Evolutionary conservation across 306 rosid species (phyloP), one percentile per base, ranked within the genome.

Genomic region (Acacia confusa): DNA sequence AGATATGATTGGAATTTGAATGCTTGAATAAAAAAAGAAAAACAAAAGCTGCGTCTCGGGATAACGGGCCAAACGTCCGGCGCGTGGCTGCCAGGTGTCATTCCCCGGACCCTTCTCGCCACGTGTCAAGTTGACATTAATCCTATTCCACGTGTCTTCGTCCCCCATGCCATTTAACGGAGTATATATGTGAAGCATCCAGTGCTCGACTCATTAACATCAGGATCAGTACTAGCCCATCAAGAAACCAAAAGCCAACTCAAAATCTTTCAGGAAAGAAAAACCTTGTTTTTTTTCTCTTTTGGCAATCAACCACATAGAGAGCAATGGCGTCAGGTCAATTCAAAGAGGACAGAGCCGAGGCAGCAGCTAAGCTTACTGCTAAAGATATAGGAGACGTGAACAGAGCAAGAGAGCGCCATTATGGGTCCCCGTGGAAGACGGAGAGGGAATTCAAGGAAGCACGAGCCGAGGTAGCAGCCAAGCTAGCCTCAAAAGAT

Each of bases 381-480:
- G 88, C 92, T 2, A 47, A 80, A 13, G 89, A 88, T 32, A 74
- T 87, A 14, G 78, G 82, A 55, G 92, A 88, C 7, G 53, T 75
- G 0, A 79, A 72, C 36, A 83, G 88, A 75, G 83, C 69, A 12
- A 57, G 47, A 9, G 83, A 75, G 76, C 0, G 19, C 9, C 75
- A 82, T 3, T 44, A 60, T 27, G 47, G 48, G 15, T 48, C 55
- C 17, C 55, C 48, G 63, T 50, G 55, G 77, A 10, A 2, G 16
- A 65, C 73, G 27, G 47, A 63, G 13, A 84, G 60, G 70, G 75
- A 90, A 47, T 75, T 75, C 72, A 88, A 87, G 81, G 79, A 86
- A 47, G 81, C 88, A 40, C 65, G 86, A 66, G 94, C 91, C 1
- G 92, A 89, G 78, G 91, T 80, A 7, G 89, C 87, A 0, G 87